Base-by-base conservation (phyloP, 176 grass and related monocot species). In the Oryza meridionalis region DNA sequence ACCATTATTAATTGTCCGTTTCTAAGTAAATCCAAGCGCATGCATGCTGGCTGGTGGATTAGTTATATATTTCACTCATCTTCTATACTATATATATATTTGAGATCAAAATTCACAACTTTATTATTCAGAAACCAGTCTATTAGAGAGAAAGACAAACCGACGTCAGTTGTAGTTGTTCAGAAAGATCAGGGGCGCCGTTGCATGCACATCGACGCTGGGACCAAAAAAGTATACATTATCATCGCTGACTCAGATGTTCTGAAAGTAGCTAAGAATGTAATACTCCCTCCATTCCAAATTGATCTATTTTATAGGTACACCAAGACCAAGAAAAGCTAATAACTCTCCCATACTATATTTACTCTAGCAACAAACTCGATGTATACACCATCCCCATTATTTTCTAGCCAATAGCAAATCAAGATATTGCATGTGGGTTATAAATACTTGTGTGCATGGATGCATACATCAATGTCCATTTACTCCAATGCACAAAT, bases 41-140 rank as follows among this genome's bases (percentile, higher is more conserved):
- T 29, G 27, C 32, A 19, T 21, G 15, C 16, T 55, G 44, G 61
- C 55, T 49, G 13, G 4, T 66, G 70, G 42, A n/a, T 3, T 19
- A 35, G 32, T 4, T 21, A 73, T 37, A 37, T 37, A 35, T 37
- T 37, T 37, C 35, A 37, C 35, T 37, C 35, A 37, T 37, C 51
- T 21, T 82, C 42, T 8, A 22, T 33, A 1, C 27, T 27, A 2
- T 31, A 31, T 82, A 50, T n/a, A 6, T 77, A 49, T 49, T 9
- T 79, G 7, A 1, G 44, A 58, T 72, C 29, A 7, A 42, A 38
- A 25, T 79, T 46, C 45, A 47, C 11, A 62, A 11, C 4, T 71
- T 69, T 66, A 69, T 55, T 29, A 40, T 70, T 31, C 79, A 71
- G 32, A 17, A 47, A 37, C 63, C 65, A 21, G 51, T 72, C 24